Base-by-base conservation (phyloP, 2,329 filamentous ascomycete genomes). In the Trichophyton equinum region DNA sequence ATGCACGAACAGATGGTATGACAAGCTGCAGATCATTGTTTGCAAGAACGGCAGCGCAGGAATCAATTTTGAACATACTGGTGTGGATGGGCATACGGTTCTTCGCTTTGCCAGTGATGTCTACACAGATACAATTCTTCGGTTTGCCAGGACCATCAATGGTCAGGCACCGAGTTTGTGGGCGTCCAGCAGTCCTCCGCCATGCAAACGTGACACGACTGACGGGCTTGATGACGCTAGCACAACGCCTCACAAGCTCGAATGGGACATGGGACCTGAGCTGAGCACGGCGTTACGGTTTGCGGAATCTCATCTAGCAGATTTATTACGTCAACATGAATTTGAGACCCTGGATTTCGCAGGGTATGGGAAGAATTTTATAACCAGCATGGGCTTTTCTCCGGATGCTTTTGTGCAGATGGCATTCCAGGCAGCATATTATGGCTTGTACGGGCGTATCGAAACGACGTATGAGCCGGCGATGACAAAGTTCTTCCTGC, bases 21-120 rank as follows among this genome's bases (percentile, higher is more conserved):
- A 99, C 76, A 99, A 99, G 77, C 80, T 99, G 56, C 94, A 99
- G 72, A 96, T 99, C 64, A 97, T 99, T 60, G 94, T 99, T 58
- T 97, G 94, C 80, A 95, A 96, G 77, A 99, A 97, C 74, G 94
- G 94, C 61, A 96, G 90, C 70, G 94, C 94, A 0, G 94, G 94
- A 4, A 97, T 99, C 83, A 99, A 99, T 76, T 97, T 99, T 69
- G 94, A 99, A 73, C 94, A 99, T 70, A 99, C 94, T 0, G 94
- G 94, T 66, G 92, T 99, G 4, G 94, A 99, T 69, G 94, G 94
- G 0, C 94, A 99, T 72, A 99, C 94, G 0, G 94, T 99, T 22
- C 82, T 99, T 59, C 87, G 94, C 4, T 97, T 99, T 68, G 94
- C 94, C 15, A 96, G 91, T 64, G 94, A 99, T 68, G 80, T 99